Evolutionary conservation across 257 asterid species (phyloP).

Genomic region (Scutellaria galericulata): DNA sequence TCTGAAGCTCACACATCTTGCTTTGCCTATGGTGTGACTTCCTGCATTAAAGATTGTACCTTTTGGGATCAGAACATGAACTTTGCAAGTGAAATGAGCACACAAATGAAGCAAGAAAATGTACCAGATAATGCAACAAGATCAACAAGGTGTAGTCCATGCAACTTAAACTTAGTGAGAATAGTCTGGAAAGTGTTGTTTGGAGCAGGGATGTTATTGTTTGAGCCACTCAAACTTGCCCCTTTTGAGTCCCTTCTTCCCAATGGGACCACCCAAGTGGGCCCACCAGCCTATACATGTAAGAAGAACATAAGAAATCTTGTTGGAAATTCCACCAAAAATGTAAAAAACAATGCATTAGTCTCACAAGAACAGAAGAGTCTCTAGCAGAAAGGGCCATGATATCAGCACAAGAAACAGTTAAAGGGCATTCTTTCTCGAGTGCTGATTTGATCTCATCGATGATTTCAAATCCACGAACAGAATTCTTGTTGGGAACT

Average conservation of each 20-base stretch:
- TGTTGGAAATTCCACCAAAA: background rate
- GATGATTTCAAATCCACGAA: slow-evolving; percentile 83
- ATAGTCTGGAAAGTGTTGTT: slow-evolving; percentile 89
- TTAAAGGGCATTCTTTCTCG: slow-evolving; percentile 76
- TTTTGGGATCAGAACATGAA: background rate
- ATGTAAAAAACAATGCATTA: background rate
- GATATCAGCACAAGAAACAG: slow-evolving; percentile 91
- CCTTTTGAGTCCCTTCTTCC: slow-evolving; percentile 87
- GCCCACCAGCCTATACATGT: slow-evolving; percentile 63
- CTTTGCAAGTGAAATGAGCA: background rate
- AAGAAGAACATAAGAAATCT: background rate
- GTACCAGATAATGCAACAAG: slow-evolving; percentile 88
- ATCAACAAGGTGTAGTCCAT: slow-evolving; percentile 80
- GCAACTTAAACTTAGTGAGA: slow-evolving; percentile 74
- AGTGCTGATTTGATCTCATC: slow-evolving; percentile 85
- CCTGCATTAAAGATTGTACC: slow-evolving; percentile 46
- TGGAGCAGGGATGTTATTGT: slow-evolving; percentile 90
- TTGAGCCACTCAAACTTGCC: slow-evolving; percentile 90
- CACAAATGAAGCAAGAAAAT: background rate
- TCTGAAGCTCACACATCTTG: slow-evolving; percentile 83
- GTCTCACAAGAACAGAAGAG: slow-evolving; percentile 71
- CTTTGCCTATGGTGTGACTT: slow-evolving; percentile 86
- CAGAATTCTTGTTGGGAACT: slow-evolving; percentile 78
- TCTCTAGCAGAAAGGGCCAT: slow-evolving; percentile 88
- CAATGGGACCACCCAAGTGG: slow-evolving; percentile 82